Percentiles rank a stretch among this genome's conserved stretches.
Evolutionary conservation across 495 filamentous ascomycete species (phyloP).

Genomic region (Hyaloscypha hepaticicola): DNA sequence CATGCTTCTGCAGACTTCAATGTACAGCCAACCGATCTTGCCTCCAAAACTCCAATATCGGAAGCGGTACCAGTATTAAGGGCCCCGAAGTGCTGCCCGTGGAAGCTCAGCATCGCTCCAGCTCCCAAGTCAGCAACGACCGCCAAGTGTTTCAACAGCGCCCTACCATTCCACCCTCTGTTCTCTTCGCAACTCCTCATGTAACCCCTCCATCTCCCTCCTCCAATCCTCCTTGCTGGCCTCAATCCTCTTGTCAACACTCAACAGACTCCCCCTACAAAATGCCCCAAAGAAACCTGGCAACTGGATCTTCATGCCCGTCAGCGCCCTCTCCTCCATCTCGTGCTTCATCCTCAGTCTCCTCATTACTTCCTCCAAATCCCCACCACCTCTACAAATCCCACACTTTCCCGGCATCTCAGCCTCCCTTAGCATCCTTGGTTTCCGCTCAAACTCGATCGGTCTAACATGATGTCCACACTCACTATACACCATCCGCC

Average conservation of each 20-base stretch:
- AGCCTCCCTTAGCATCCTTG: constrained; percentile 1
- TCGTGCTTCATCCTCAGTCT: constrained; percentile 3
- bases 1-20: background rate
- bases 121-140: too few relatives aligned
- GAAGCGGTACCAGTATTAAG: too few relatives aligned
- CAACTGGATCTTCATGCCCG: constrained; percentile 20
- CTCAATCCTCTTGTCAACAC: constrained; percentile 25
- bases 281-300: constrained; percentile 14
- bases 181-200: constrained; percentile 36
- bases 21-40: background rate
- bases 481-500: constrained; percentile 26
- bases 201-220: constrained; percentile 45
- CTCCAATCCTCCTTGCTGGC: constrained; percentile 37
- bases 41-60: too few relatives aligned
- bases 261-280: constrained; percentile 28
- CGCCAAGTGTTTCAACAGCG: too few relatives aligned
- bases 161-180: constrained; percentile 15
- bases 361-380: constrained; percentile 9
- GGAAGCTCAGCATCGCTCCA: too few relatives aligned
- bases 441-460: background rate
- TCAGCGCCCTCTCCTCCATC: constrained; percentile 34
- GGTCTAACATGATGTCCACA: constrained; percentile 27
- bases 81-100: too few relatives aligned
- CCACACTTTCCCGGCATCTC: constrained; percentile 27
- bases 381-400: constrained; percentile 16